These are phyloP conservation scores for Trypanosoma conorhini DNA, from an alignment of 208 protist genomes.

Conservation along the genomic window DNA sequence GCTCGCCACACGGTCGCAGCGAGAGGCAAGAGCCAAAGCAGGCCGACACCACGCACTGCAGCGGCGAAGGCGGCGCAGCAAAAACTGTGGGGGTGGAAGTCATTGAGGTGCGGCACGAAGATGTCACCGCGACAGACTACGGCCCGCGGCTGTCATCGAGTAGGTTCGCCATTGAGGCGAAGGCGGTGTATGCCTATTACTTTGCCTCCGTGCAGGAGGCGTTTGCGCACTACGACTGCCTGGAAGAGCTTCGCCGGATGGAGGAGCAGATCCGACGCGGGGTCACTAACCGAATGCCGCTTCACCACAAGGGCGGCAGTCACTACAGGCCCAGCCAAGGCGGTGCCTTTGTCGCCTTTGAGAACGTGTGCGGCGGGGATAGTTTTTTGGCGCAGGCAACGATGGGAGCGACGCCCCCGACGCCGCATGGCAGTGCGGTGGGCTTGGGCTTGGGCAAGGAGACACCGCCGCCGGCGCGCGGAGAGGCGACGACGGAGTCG, in stretches of 20 bases:
- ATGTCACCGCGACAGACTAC: slow-evolving; percentile 78
- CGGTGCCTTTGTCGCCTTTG: neutral
- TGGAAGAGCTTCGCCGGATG: slow-evolving; percentile 38
- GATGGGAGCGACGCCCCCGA: neutral
- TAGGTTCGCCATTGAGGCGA: slow-evolving; percentile 70
- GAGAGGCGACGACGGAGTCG: neutral
- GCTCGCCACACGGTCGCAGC: neutral
- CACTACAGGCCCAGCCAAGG: neutral
- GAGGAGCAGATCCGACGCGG: slow-evolving; percentile 38
- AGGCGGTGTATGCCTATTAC: slow-evolving; percentile 51
- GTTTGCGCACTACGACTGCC: slow-evolving; percentile 53
- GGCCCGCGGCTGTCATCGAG: slow-evolving; percentile 51
- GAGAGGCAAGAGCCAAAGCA: neutral
- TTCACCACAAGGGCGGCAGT: neutral
- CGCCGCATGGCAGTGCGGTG: neutral
- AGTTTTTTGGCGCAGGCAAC: neutral
- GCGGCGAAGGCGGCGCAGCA: neutral
- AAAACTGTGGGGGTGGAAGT: slow-evolving; percentile 52
- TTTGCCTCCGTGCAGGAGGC: slow-evolving; percentile 53
- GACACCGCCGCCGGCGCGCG: neutral
- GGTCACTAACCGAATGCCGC: slow-evolving; percentile 34
- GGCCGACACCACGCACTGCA: neutral
- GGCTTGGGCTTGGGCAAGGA: neutral
- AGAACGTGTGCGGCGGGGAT: neutral
- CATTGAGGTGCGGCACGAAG: slow-evolving; percentile 57